These are phyloP conservation scores for Citrus mangshanensis DNA, from an alignment of 345 rosid genomes.

Conservation along the genomic window DNA sequence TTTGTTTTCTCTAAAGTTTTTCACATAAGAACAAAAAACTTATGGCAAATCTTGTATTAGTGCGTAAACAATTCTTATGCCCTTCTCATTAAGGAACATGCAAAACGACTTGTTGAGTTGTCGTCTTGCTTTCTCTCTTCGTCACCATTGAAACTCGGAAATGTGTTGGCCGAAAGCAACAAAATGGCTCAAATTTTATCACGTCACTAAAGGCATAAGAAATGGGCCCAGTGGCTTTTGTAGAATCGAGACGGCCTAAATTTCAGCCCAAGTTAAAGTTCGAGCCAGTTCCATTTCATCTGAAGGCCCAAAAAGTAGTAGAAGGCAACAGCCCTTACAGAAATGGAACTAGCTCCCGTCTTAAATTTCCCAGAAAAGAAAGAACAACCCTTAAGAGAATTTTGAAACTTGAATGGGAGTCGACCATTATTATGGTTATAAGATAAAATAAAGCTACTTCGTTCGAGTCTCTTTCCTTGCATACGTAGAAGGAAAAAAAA, in stretches of 20 bases:
- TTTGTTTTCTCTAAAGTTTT: slow-evolving; percentile 4
- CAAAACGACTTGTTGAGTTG: neutral
- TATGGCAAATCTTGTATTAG: neutral
- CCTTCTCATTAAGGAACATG: neutral
- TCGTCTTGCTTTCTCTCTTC: neutral
- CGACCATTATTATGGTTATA: neutral
- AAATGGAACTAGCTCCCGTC: no score
- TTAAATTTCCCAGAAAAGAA: no score
- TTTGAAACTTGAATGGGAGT: neutral
- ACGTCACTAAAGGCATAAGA: neutral
- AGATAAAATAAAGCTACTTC: neutral
- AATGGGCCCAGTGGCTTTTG: neutral
- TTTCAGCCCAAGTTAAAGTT: neutral
- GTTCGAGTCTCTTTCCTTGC: neutral
- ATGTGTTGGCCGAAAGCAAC: neutral
- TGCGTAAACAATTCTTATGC: neutral
- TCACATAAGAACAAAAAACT: neutral
- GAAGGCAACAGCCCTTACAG: no score
- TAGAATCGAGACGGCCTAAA: neutral
- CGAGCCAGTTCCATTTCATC: neutral
- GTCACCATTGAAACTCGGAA: neutral
- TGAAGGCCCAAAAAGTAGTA: neutral
- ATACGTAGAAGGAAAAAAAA: no score
- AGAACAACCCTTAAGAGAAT: neutral
- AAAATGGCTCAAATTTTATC: neutral